Conservation (phyloP, 306 rosid species). For the Trifolium subterraneum region DNA sequence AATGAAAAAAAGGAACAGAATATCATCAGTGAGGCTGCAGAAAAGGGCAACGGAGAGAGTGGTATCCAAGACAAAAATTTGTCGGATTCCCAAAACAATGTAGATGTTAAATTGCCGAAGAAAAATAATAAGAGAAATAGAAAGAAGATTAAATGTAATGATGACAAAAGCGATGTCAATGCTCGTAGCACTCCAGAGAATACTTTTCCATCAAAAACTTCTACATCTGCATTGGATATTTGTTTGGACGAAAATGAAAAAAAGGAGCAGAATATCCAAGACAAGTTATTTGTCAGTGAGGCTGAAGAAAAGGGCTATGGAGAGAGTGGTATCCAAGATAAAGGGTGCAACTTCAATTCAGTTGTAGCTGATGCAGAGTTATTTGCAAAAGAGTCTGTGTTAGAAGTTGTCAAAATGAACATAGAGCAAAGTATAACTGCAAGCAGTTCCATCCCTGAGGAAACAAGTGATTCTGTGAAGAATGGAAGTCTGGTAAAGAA, state of each 20-base stretch:
- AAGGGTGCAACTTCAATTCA: slow-evolving; percentile 20
- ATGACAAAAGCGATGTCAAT: slow-evolving; percentile 35
- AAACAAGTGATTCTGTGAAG: slow-evolving; percentile 18
- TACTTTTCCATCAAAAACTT: neutral
- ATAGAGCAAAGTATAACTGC: slow-evolving; percentile 31
- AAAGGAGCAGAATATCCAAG: slow-evolving; percentile 31
- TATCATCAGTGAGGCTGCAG: slow-evolving; percentile 28
- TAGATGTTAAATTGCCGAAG: slow-evolving; percentile 31
- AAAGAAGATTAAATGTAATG: slow-evolving; percentile 27
- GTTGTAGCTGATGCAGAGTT: slow-evolving; percentile 33
- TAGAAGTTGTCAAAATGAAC: slow-evolving; percentile 38
- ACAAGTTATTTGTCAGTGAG: too few species aligned
- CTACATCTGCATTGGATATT: slow-evolving; percentile 29
- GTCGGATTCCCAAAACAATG: slow-evolving; percentile 27
- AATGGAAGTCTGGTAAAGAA: slow-evolving; percentile 34
- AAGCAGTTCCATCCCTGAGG: slow-evolving; percentile 22
- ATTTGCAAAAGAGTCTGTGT: slow-evolving; percentile 28
- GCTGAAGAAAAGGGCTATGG: slow-evolving; percentile 36
- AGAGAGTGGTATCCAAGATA: slow-evolving; percentile 28
- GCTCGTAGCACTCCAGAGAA: slow-evolving; percentile 34
- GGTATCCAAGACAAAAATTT: slow-evolving; percentile 27
- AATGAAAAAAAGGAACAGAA: slow-evolving; percentile 38
- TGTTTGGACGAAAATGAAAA: slow-evolving; percentile 33
- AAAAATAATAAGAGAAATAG: slow-evolving; percentile 34
- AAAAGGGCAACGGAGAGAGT: slow-evolving; percentile 20